These are phyloP conservation scores for Russula virescens DNA, from an alignment of 768 basidiomycete genomes.

Conservation along the genomic window DNA sequence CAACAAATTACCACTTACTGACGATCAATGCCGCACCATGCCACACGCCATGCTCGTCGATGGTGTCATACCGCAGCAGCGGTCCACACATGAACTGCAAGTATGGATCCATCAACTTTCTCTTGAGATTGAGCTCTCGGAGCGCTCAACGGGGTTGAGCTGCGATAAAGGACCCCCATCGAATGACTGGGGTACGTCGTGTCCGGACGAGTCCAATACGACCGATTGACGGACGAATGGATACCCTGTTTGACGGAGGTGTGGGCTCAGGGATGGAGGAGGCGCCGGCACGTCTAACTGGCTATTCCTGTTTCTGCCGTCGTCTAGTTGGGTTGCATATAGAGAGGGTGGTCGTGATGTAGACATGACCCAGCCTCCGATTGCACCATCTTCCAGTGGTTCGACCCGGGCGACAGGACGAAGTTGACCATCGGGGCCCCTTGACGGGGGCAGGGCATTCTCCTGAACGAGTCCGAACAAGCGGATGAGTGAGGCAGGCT, in stretches of 20 bases:
- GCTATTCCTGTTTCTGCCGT: slow-evolving; percentile 23
- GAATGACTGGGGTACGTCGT: slow-evolving; percentile 20
- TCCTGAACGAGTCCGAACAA: slow-evolving; percentile 29
- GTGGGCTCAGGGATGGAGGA: not conserved
- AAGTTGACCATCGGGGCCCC: slow-evolving; percentile 46
- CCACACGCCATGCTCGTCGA: slow-evolving; percentile 74
- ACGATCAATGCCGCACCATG: slow-evolving; percentile 85
- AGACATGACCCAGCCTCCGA: slow-evolving; percentile 47
- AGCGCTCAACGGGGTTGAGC: slow-evolving; percentile 59
- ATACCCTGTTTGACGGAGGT: slow-evolving; percentile 11
- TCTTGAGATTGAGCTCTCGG: slow-evolving; percentile 42
- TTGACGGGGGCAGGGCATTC: slow-evolving; percentile 28
- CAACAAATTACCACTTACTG: slow-evolving; percentile 45
- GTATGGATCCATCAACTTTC: slow-evolving; percentile 71
- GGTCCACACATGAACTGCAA: slow-evolving; percentile 92
- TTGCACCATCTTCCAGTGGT: slow-evolving; percentile 57
- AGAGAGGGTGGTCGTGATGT: slow-evolving; percentile 29
- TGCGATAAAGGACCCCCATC: slow-evolving; percentile 38
- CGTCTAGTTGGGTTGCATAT: slow-evolving; percentile 49
- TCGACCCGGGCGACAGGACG: slow-evolving; percentile 49
- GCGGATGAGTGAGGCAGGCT: slow-evolving; percentile 26
- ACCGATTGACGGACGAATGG: not conserved
- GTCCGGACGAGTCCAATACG: slow-evolving; percentile 6
- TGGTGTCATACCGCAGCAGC: slow-evolving; percentile 84
- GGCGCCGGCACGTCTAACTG: not conserved